Evolutionary conservation across 176 grass and related monocot species (phyloP).

Genomic region (Cenchrus purpureus): DNA sequence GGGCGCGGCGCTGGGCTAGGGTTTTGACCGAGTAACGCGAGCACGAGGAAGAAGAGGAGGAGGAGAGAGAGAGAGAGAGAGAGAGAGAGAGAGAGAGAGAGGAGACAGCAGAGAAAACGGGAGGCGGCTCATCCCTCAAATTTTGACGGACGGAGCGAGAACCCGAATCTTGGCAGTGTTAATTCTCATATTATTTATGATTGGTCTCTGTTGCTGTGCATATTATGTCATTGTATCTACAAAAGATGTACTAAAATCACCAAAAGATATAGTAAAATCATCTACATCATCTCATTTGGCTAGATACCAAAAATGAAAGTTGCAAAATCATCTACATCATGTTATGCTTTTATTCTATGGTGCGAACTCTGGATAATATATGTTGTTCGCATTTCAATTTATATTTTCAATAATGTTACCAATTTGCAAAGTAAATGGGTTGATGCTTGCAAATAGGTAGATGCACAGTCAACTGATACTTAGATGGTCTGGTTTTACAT

Average conservation of each 20-base stretch:
- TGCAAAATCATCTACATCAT: not conserved
- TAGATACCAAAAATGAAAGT: not conserved
- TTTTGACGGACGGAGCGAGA: no score
- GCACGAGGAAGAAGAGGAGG: not conserved
- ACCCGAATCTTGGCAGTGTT: no score
- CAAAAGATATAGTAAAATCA: not conserved
- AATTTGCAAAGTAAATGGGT: not conserved
- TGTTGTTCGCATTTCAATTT: constrained; percentile 8
- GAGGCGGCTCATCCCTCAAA: no score
- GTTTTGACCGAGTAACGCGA: constrained; percentile 29
- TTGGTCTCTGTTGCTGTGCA: not conserved
- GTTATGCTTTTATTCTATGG: constrained; percentile 7
- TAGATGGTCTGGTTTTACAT: constrained; percentile 8
- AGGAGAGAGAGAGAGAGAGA: constrained; percentile 38
- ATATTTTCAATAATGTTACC: not conserved
- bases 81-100: no score
- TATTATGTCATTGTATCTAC: not conserved
- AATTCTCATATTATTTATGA: not conserved
- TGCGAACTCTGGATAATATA: not conserved
- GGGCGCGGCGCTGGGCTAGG: constrained; percentile 38
- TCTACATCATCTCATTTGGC: not conserved
- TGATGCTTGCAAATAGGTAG: not conserved
- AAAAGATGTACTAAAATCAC: not conserved
- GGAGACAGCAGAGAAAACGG: no score
- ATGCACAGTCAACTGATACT: constrained; percentile 11